A percentile compares a stretch with the other conserved stretches of the same genome.
Conservation (phyloP, 768 basidiomycete species). For the Amanita phalloides region DNA sequence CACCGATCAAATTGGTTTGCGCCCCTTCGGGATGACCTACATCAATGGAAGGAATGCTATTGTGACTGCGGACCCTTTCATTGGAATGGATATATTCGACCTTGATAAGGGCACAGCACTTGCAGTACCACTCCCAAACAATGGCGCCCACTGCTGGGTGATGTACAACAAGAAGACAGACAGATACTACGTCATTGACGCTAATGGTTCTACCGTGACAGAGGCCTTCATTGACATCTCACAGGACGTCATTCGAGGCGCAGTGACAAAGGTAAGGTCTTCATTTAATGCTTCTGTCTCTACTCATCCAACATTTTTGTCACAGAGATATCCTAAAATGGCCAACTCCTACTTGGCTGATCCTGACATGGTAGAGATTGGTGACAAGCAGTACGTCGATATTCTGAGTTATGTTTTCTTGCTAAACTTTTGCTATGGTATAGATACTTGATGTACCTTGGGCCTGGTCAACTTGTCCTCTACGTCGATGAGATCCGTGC, state of each 20-base stretch:
- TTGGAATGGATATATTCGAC: constrained; percentile 26
- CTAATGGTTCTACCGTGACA: constrained; percentile 27
- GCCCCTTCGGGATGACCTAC: constrained; percentile 39
- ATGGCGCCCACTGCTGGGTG: constrained; percentile 34
- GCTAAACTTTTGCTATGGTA: not conserved
- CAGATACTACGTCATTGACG: constrained; percentile 35
- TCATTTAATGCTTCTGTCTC: not conserved
- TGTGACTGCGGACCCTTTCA: constrained; percentile 27
- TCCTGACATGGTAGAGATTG: constrained; percentile 27
- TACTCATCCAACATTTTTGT: not conserved
- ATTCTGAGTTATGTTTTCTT: not conserved
- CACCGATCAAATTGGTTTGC: constrained; percentile 28
- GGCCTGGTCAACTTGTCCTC: constrained; percentile 17
- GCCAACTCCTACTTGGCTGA: constrained; percentile 26
- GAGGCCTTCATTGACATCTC: constrained; percentile 31
- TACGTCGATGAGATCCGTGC: constrained; percentile 17
- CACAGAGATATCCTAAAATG: constrained; percentile 20
- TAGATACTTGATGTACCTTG: constrained; percentile 20
- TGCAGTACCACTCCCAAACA: constrained; percentile 22
- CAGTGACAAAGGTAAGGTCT: constrained; percentile 16
- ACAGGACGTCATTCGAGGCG: constrained; percentile 25
- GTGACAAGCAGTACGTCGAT: constrained; percentile 23
- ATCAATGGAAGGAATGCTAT: constrained; percentile 29
- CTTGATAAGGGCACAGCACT: constrained; percentile 9
- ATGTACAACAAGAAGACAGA: constrained; percentile 29